Base-by-base conservation (phyloP, 164 flowering plant species). In the Vitis rupestris region DNA sequence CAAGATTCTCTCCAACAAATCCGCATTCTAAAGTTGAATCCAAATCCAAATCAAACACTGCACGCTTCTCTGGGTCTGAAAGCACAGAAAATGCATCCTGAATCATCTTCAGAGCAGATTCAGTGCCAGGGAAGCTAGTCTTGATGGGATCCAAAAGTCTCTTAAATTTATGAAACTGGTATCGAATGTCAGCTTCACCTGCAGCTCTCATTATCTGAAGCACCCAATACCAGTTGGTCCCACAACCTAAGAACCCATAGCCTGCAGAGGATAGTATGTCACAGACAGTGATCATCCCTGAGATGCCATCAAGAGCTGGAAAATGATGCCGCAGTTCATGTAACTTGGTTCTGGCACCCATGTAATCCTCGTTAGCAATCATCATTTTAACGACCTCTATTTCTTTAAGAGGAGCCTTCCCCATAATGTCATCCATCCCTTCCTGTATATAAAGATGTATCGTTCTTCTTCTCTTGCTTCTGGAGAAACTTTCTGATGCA, bases 171-270 rank as follows among this genome's bases (percentile, higher is more conserved):
- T 69, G 66, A 66, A 80, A 78, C 48, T 71, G 82, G 16, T 56
- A 51, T 9, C 50, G 54, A 31, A 83, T 63, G 12, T 67, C 73
- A 64, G 70, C 60, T 17, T 51, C 55, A 29, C 71, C 67, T 44
- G 80, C 75, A 9, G 76, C 48, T 0, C 78, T 76, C 7, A 52
- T 23, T 9, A 80, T 65, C 70, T 80, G 82, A 70, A 87, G 86
- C 72, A 87, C 75, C 86, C 82, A 75, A 19, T 87, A 83, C 72
- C 79, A 75, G 44, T 87, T 87, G 51, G 64, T 54, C 37, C 75
- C 83, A 53, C 19, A 58, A 49, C 75, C 81, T 3, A 80, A 73
- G 48, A 76, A 23, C 59, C 56, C 60, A 52, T 70, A 55, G 14
- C 62, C 68, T 8, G 85, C 52, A 15, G 81, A 76, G 14, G 77